Evolutionary conservation across 1,284 basidiomycete genomes (phyloP).

Genomic region (Microbotryum silenes-acaulis): DNA sequence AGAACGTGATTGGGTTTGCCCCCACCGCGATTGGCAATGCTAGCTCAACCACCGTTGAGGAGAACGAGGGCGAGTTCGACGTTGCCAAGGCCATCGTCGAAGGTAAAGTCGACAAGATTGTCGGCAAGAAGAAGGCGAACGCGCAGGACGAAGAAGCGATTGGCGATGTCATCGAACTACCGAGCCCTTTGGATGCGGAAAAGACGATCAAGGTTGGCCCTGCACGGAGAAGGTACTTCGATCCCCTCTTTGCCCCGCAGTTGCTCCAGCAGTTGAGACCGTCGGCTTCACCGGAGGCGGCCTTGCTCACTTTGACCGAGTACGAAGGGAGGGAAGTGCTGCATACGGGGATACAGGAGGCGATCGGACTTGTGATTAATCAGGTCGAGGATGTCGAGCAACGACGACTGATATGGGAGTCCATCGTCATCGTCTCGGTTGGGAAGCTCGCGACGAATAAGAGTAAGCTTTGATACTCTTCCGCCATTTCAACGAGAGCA

Average conservation of each 20-base stretch:
- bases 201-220: slow-evolving; percentile 68
- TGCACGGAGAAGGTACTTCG: slow-evolving; percentile 80
- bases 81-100: slow-evolving; percentile 48
- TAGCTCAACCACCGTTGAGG: slow-evolving; percentile 57
- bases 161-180: slow-evolving; percentile 66
- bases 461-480: slow-evolving; percentile 47
- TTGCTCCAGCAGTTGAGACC: slow-evolving; percentile 37
- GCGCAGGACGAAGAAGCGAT: slow-evolving; percentile 42
- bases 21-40: slow-evolving; percentile 53
- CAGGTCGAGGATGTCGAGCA: slow-evolving; percentile 42
- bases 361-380: slow-evolving; percentile 48
- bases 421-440: slow-evolving; percentile 59
- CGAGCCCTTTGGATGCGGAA: slow-evolving; percentile 64
- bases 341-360: slow-evolving; percentile 31
- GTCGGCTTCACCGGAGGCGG: slow-evolving; percentile 1
- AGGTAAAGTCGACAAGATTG: slow-evolving; percentile 47
- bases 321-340: slow-evolving; percentile 19
- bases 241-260: slow-evolving; percentile 72
- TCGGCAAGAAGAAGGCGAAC: slow-evolving; percentile 49
- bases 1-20: slow-evolving; percentile 45
- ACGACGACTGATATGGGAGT: slow-evolving; percentile 67
- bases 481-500: not conserved
- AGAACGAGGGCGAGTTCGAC: slow-evolving; percentile 70
- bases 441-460: slow-evolving; percentile 71
- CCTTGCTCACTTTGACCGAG: slow-evolving; percentile 31